Percentiles rank a stretch among this genome's conserved stretches.
Evolutionary conservation across 495 filamentous ascomycete genomes (phyloP).

Genomic region (Talaromyces adpressus): DNA sequence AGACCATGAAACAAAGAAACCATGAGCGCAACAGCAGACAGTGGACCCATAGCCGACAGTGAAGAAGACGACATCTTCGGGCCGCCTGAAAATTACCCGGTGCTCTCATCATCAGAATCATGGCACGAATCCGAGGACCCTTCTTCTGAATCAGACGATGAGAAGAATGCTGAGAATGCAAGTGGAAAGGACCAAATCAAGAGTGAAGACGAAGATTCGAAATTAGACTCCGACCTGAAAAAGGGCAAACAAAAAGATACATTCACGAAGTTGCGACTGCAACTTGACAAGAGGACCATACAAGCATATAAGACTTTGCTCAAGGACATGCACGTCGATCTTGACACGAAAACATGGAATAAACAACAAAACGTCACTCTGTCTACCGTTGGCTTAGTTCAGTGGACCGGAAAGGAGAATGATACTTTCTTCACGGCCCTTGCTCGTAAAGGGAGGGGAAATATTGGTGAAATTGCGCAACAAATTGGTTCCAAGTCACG

Average conservation of each 20-base stretch:
- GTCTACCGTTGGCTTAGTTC: slow-evolving; percentile 59
- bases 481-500: slow-evolving; percentile 65
- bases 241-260: background rate
- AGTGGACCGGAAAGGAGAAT: slow-evolving; percentile 69
- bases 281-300: slow-evolving; percentile 5
- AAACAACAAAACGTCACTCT: slow-evolving; percentile 11
- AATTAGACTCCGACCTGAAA: slow-evolving; percentile 14
- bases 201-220: slow-evolving; percentile 26
- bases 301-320: slow-evolving; percentile 51
- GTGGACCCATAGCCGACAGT: background rate
- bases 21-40: slow-evolving; percentile 3
- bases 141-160: background rate
- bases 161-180: background rate
- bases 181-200: slow-evolving; percentile 9
- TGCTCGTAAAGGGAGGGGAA: slow-evolving; percentile 52
- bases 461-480: slow-evolving; percentile 51
- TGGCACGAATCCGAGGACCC: background rate
- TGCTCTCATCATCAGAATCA: background rate
- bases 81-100: background rate
- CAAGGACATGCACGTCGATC: slow-evolving; percentile 45
- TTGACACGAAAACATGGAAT: slow-evolving; percentile 11
- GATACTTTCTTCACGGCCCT: slow-evolving; percentile 58
- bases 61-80: slow-evolving; percentile 2
- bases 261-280: background rate
- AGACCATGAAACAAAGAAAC: background rate